These are phyloP conservation scores for Psidium guajava DNA, from an alignment of 345 rosid genomes.

Conservation along the genomic window DNA sequence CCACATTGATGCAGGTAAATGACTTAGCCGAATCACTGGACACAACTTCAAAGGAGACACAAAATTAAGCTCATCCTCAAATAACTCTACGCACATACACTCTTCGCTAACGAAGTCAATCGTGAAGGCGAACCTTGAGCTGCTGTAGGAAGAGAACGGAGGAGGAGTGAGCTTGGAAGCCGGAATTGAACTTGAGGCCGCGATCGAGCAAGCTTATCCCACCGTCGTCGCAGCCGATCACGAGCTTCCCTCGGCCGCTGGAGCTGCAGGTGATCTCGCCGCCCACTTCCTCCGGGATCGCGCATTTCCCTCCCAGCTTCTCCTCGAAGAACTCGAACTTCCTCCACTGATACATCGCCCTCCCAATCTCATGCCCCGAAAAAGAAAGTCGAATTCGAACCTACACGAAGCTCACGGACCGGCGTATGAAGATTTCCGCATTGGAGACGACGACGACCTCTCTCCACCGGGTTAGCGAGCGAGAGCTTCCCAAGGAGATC, in stretches of 20 bases:
- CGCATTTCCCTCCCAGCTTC: slow-evolving; percentile 67
- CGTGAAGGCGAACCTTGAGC: slow-evolving; percentile 53
- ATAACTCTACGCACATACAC: background rate
- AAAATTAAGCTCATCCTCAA: background rate
- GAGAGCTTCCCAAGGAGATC: background rate
- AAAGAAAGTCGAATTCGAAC: background rate
- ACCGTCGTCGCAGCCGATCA: slow-evolving; percentile 84
- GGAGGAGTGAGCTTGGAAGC: slow-evolving; percentile 78
- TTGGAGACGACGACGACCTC: background rate
- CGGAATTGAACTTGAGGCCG: slow-evolving; percentile 79
- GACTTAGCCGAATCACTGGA: background rate
- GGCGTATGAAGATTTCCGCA: background rate
- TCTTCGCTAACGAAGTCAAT: background rate
- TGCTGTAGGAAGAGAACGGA: slow-evolving; percentile 83
- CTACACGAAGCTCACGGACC: background rate
- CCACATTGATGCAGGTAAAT: background rate
- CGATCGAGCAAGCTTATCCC: slow-evolving; percentile 84
- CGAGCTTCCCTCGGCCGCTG: slow-evolving; percentile 93
- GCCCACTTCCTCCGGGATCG: slow-evolving; percentile 69
- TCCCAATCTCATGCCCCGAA: background rate
- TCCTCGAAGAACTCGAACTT: slow-evolving; percentile 99
- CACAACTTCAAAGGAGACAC: background rate
- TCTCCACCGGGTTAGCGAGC: background rate
- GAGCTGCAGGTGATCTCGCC: slow-evolving; percentile 79
- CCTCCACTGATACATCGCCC: slow-evolving; percentile 82